Conservation (phyloP, 345 rosid species). For the Stellera chamaejasme region DNA sequence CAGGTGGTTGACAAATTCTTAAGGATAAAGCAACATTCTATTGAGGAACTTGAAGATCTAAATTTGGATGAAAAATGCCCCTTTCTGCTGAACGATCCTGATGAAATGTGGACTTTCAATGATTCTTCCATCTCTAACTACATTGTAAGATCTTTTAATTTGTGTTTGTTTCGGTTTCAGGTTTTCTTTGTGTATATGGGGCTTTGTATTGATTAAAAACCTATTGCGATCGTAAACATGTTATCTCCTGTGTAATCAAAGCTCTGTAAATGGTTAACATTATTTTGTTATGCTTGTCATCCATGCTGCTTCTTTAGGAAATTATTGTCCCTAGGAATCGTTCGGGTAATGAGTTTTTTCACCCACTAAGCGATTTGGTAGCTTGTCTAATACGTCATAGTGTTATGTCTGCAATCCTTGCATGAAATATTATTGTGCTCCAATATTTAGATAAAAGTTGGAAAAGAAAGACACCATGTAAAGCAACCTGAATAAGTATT, state of each 20-base stretch:
- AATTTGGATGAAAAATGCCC: constrained; percentile 64
- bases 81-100: constrained; percentile 58
- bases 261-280: constrained; percentile 8
- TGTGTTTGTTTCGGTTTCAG: background rate
- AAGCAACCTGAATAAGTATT: constrained; percentile 45
- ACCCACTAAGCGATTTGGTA: too few species aligned
- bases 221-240: constrained; percentile 5
- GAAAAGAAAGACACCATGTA: too few species aligned
- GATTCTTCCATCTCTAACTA: constrained; percentile 73
- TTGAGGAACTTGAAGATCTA: constrained; percentile 33
- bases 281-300: background rate
- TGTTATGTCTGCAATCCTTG: too few species aligned
- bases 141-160: constrained; percentile 49
- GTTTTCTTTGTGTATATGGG: too few species aligned
- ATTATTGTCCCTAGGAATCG: too few species aligned
- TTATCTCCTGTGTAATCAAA: constrained; percentile 12
- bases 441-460: too few species aligned
- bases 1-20: constrained; percentile 76
- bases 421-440: too few species aligned
- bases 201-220: too few species aligned
- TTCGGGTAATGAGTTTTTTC: too few species aligned
- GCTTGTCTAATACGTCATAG: too few species aligned
- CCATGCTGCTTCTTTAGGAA: too few species aligned
- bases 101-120: constrained; percentile 72
- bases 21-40: constrained; percentile 52